Evolutionary conservation across 2,329 filamentous ascomycete genomes (phyloP), one percentile per base, ranked within the genome.

Genomic region (Chaetomiaceae sp.): DNA sequence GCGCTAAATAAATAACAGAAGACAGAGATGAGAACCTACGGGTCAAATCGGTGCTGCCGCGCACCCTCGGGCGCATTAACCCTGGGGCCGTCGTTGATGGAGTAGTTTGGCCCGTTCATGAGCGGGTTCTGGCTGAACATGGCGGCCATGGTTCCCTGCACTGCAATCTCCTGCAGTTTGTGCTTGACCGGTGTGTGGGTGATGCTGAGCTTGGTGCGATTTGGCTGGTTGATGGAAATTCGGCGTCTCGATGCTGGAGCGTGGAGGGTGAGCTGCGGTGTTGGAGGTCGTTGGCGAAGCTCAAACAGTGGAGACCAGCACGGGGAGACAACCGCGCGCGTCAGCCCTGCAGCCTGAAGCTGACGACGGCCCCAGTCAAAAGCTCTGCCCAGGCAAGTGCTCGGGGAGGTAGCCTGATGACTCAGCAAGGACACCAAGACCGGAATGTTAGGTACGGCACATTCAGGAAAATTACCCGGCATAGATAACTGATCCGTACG

Each of bases 21-120:
- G 1, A 27, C 21, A 23, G 19, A 12, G 10, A 17, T 19, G 6
- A 43, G 16, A 43, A 60, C 87, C 65, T 81, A 96, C 91, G 92
- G 91, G 73, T 96, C 91, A 75, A 96, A 96, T 62, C 84, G 82
- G 73, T 95, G 91, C 75, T 93, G 73, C 62, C 79, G 77, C 55
- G 76, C 63, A 34, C 66, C 74, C 64, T 80, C 78, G 58, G 77
- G 79, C 38, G 71, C 66, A 55, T 72, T 69, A 55, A 69, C 69
- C 66, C 73, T 75, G 65, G 81, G 80, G 47, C 75, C 70, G 63
- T 85, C 81, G 62, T 76, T 79, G 72, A 84, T 81, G 56, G 81
- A 83, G 71, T 86, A 86, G 74, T 80, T 84, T 65, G 82, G 81
- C 58, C 82, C 82, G 68, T 85, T 82, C 74, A 84, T 76, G 65